A percentile compares a stretch with the other conserved stretches of the same genome.
Conservation (phyloP, 164 flowering plant genomes). For the Vitis rotundifolia region DNA sequence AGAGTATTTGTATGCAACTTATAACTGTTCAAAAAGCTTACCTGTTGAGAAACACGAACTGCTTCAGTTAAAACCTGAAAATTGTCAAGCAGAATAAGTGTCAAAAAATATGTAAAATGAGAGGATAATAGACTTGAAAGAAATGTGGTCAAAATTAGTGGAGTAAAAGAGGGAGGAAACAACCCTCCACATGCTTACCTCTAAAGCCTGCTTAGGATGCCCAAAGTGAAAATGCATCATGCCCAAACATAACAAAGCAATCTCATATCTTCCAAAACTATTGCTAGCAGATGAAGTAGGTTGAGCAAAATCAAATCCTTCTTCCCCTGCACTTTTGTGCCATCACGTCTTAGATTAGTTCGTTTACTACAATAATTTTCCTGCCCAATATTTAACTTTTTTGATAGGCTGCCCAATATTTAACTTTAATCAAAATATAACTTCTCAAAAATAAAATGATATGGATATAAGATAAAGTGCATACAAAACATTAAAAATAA, state of each 20-base stretch:
- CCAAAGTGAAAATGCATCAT: constrained; percentile 95
- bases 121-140: background rate
- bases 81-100: constrained; percentile 4
- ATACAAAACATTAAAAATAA: too few species aligned
- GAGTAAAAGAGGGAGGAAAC: too few species aligned
- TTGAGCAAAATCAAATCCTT: constrained; percentile 72
- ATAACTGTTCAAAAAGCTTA: constrained; percentile 13
- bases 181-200: constrained; percentile 41
- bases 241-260: constrained; percentile 84
- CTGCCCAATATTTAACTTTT: too few species aligned
- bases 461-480: too few species aligned
- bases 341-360: constrained; percentile 21
- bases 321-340: constrained; percentile 87
- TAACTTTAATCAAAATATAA: too few species aligned
- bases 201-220: constrained; percentile 82
- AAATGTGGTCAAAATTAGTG: background rate
- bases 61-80: constrained; percentile 86
- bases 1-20: too few species aligned
- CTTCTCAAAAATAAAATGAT: too few species aligned
- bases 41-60: constrained; percentile 86
- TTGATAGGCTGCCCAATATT: too few species aligned
- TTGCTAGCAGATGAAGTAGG: constrained; percentile 41
- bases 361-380: background rate
- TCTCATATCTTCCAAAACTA: constrained; percentile 73
- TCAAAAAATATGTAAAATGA: constrained; percentile 2